phyloP scores from a whole-genome alignment of 148 eudicot genomes.

The Chenopodium formosanum region DNA sequence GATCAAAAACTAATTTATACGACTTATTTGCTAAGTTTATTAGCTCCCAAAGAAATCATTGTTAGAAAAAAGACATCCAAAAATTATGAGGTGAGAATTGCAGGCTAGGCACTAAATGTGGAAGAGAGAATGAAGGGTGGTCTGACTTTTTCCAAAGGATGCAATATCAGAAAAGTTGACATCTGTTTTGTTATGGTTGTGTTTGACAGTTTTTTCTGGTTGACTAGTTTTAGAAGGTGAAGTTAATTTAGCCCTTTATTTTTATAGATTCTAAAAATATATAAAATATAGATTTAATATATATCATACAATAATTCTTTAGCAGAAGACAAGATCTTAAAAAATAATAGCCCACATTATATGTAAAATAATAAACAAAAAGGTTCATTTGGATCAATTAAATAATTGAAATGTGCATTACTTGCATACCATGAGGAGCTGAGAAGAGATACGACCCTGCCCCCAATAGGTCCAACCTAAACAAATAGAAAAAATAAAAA shows the following conservation, averaged over 20 bases:
- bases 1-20: slow-evolving; percentile 23
- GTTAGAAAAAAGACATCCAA: slow-evolving; percentile 8
- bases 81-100: slow-evolving; percentile 36
- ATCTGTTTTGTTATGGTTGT: slow-evolving; percentile 25
- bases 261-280: slow-evolving; percentile 4
- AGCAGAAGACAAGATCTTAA: slow-evolving; percentile 6
- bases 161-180: slow-evolving; percentile 5
- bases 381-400: neutral
- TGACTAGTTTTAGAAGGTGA: slow-evolving; percentile 23
- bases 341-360: neutral
- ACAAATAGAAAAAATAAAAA: neutral
- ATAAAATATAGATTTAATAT: too few relatives aligned
- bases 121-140: slow-evolving; percentile 21
- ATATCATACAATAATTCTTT: neutral
- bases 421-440: slow-evolving; percentile 19
- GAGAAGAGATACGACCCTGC: neutral
- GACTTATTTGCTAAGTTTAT: slow-evolving; percentile 22
- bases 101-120: slow-evolving; percentile 34
- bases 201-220: slow-evolving; percentile 8
- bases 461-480: slow-evolving; percentile 1
- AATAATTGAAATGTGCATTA: neutral
- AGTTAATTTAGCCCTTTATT: neutral
- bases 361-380: neutral
- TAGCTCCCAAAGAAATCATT: slow-evolving; percentile 4
- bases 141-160: slow-evolving; percentile 27